These are phyloP conservation scores for Coix lacrymajobi DNA, from an alignment of 176 grass and related monocot genomes.

Conservation along the genomic window DNA sequence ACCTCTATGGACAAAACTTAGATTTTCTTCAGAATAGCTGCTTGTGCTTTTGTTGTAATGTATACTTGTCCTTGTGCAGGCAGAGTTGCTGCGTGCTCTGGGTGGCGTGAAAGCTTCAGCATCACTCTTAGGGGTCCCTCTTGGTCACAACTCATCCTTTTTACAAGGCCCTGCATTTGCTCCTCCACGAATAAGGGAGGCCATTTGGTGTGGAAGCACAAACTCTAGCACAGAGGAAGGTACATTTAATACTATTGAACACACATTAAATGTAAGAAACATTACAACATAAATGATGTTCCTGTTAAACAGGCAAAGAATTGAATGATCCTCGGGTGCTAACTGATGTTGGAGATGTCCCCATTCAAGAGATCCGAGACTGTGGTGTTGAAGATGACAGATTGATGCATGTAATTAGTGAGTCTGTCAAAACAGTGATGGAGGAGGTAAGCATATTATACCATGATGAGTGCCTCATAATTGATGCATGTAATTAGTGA, in stretches of 20 bases:
- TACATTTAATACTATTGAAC: not conserved
- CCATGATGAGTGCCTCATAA: too few species aligned
- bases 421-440: conserved; percentile 93
- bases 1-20: not conserved
- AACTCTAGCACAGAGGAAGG: conserved; percentile 96
- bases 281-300: not conserved
- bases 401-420: conserved; percentile 85
- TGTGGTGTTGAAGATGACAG: conserved; percentile 83
- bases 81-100: conserved; percentile 72
- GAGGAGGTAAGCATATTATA: conserved; percentile 53
- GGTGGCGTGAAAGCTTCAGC: conserved; percentile 71
- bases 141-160: conserved; percentile 97
- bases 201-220: conserved; percentile 99
- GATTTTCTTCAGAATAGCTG: not conserved
- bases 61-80: conserved; percentile 34
- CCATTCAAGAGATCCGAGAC: conserved; percentile 96
- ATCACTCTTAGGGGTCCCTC: conserved; percentile 75
- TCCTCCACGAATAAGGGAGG: conserved; percentile 91
- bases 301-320: conserved; percentile 65
- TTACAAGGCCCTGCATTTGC: conserved; percentile 97
- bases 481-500: conserved; percentile 93
- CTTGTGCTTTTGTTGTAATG: not conserved
- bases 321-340: conserved; percentile 89
- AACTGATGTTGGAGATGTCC: conserved; percentile 96
- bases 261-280: not conserved